Evolutionary conservation across 78 protist species (phyloP), one percentile per base, ranked within the genome.

Genomic region (Tieghemostelium lacteum): DNA sequence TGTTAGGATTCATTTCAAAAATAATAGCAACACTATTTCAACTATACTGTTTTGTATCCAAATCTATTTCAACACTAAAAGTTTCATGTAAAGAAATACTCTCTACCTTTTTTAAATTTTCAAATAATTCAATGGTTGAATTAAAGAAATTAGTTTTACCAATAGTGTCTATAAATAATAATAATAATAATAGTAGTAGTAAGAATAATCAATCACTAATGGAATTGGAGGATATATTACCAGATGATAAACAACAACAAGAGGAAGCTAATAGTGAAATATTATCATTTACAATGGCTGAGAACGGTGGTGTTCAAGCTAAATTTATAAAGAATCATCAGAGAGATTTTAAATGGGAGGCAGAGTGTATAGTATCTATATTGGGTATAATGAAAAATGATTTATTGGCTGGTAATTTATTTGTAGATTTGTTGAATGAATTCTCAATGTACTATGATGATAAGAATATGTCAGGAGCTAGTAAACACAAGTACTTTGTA

Each of bases 341-440:
- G 7, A 57, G 93, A 66, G 93, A 88, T 66, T 88, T 66, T 52
- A 45, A 75, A 50, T 75, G 93, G 87, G 93, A 88, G 20, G 93
- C 93, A 7, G 93, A 88, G 19, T 88, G 93, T 66, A 16, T 77
- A 0, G 87, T 88, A 8, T 42, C 58, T 20, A 70, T 88, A 20
- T 63, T 88, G n/a, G 60, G 63, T 28, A 63, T 70, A 37, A 88
- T 88, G 93, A 67, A 72, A 36, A 77, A 70, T 50, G 85, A 75
- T 26, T n/a, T 10, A 24, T 50, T 88, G 31, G 87, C 85, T 2
- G 93, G 93, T n/a, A 77, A 88, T 54, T 40, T 88, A 16, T 88
- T 88, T 42, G 86, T 88, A 1, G 93, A 88, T 49, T 31, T 88
- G 12, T 40, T 88, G 22, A 88, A 39, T 37, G 93, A 77, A 54